Conservation (phyloP, 192 early-diverging fungal genomes). For the Helicostylum pulchrum region DNA sequence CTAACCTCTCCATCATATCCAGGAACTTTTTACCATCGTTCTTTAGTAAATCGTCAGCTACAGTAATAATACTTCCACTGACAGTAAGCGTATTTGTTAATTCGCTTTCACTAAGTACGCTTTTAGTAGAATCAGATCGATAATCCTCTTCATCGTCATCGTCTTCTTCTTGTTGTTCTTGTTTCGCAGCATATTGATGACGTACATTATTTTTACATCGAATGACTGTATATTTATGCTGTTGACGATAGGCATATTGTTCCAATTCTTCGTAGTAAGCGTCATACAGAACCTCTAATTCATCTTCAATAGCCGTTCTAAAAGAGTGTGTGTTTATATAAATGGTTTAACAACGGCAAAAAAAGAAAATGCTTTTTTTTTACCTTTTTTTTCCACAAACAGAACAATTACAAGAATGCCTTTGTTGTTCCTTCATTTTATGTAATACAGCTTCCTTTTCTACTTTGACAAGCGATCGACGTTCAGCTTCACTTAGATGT, state of each 20-base stretch:
- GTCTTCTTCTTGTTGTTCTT: slow-evolving; percentile 28
- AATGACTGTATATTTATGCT: slow-evolving; percentile 26
- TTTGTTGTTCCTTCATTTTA: slow-evolving; percentile 90
- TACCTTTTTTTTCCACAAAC: slow-evolving; percentile 81
- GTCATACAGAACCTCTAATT: slow-evolving; percentile 81
- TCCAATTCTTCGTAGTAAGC: slow-evolving; percentile 88
- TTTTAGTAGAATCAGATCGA: background rate
- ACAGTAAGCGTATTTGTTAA: background rate
- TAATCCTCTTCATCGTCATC: slow-evolving; percentile 53
- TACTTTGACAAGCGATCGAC: slow-evolving; percentile 71
- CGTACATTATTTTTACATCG: background rate
- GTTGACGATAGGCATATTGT: slow-evolving; percentile 77
- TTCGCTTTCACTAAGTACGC: background rate
- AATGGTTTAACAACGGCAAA: background rate
- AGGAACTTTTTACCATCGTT: slow-evolving; percentile 95
- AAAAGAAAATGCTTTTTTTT: background rate
- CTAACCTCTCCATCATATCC: slow-evolving; percentile 95
- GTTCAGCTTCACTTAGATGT: slow-evolving; percentile 73
- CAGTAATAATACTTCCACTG: slow-evolving; percentile 57
- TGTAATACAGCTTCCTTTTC: slow-evolving; percentile 83
- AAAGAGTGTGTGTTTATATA: background rate
- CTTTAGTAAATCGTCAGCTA: slow-evolving; percentile 86
- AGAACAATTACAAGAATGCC: slow-evolving; percentile 76
- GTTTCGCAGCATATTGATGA: slow-evolving; percentile 11
- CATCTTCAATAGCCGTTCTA: slow-evolving; percentile 79